Evolutionary conservation across 1,284 basidiomycete species (phyloP).

Genomic region (Abortiporus biennis): DNA sequence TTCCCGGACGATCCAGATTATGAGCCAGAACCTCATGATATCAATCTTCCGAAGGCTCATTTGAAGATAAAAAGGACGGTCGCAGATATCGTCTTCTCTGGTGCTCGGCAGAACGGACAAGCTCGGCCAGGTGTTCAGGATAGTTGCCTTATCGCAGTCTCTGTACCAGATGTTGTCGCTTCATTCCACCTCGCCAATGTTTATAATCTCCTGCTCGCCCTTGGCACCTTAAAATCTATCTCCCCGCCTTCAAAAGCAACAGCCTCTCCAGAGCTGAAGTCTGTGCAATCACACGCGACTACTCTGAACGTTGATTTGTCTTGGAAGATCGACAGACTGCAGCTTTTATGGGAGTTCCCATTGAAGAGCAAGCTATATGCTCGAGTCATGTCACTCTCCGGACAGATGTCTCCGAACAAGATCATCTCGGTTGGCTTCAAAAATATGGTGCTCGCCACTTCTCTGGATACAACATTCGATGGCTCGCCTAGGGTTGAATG

Average conservation of each 20-base stretch:
- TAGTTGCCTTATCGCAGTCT: constrained; percentile 17
- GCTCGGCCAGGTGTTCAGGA: constrained; percentile 15
- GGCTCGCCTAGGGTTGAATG: constrained; percentile 41
- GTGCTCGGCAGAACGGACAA: constrained; percentile 18
- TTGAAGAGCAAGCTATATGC: constrained; percentile 38
- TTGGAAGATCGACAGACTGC: constrained; percentile 28
- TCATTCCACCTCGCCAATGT: constrained; percentile 51
- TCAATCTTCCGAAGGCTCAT: constrained; percentile 37
- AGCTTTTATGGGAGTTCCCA: constrained; percentile 41
- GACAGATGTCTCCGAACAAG: constrained; percentile 14
- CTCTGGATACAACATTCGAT: constrained; percentile 29
- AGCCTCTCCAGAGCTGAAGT: constrained; percentile 5
- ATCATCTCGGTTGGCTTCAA: constrained; percentile 26
- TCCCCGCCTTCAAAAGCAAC: constrained; percentile 19
- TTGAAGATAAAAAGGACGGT: constrained; percentile 36
- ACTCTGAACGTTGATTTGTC: constrained; percentile 22
- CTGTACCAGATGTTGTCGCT: constrained; percentile 15
- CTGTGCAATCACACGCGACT: constrained; percentile 6
- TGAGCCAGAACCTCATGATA: constrained; percentile 39
- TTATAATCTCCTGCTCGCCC: constrained; percentile 69
- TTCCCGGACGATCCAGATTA: constrained; percentile 59
- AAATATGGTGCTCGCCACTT: constrained; percentile 39
- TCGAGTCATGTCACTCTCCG: constrained; percentile 39
- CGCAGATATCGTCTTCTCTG: constrained; percentile 32
- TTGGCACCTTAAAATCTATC: constrained; percentile 47